Percentiles rank a stretch among this genome's conserved stretches.
These are phyloP conservation scores for Notholithocarpus densiflorus DNA, from an alignment of 306 rosid species.

Conservation along the genomic window DNA sequence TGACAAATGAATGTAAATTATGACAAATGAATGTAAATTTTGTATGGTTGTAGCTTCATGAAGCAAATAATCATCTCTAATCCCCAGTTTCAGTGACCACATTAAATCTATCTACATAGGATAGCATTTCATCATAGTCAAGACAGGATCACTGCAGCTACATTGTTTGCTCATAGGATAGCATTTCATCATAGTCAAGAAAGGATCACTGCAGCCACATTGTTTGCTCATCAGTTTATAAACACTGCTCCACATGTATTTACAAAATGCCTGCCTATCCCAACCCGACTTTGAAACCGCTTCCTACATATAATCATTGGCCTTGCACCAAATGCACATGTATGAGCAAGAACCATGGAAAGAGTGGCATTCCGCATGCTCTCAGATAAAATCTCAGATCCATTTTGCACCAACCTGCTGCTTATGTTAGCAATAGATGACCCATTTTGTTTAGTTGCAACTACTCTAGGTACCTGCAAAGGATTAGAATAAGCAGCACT, in stretches of 20 bases:
- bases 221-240: conserved; percentile 39
- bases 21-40: conserved; percentile 23
- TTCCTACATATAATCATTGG: conserved; percentile 43
- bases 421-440: conserved; percentile 43
- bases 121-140: conserved; percentile 10
- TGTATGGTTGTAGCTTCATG: conserved; percentile 22
- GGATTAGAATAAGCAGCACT: conserved; percentile 40
- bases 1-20: conserved; percentile 22
- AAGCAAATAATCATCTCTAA: conserved; percentile 23
- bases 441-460: conserved; percentile 41
- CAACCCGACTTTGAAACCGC: conserved; percentile 42
- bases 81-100: conserved; percentile 6
- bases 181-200: conserved; percentile 7
- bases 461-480: conserved; percentile 42
- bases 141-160: conserved; percentile 6
- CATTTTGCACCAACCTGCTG: conserved; percentile 47
- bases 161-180: conserved; percentile 20
- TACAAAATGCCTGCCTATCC: conserved; percentile 38
- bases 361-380: conserved; percentile 26
- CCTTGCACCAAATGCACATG: conserved; percentile 32
- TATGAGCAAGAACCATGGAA: conserved; percentile 36
- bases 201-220: conserved; percentile 14
- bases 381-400: conserved; percentile 28
- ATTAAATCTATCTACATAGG: conserved; percentile 11
- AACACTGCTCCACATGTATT: conserved; percentile 49